Evolutionary conservation across 805 yeast genomes (phyloP).

Genomic region (Saccharomyces mikatae): DNA sequence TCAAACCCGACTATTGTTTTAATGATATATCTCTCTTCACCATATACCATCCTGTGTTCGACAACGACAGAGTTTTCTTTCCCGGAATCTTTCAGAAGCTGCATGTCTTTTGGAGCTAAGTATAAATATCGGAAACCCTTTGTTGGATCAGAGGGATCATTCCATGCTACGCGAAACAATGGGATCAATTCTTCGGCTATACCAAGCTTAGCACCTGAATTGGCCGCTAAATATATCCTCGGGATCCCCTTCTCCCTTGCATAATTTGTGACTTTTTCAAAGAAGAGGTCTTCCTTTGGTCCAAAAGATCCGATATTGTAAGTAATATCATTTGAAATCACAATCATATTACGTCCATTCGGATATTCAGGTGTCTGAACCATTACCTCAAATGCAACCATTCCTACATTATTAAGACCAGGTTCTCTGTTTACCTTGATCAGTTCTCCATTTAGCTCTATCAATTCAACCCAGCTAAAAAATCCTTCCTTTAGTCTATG

Average conservation of each 20-base stretch:
- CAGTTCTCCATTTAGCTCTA: conserved; percentile 57
- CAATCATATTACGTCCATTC: conserved; percentile 78
- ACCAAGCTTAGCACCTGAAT: conserved; percentile 97
- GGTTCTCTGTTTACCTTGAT: conserved; percentile 88
- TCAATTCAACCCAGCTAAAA: conserved; percentile 73
- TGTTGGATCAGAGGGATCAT: conserved; percentile 57
- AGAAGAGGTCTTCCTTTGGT: conserved; percentile 84
- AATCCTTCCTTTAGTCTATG: conserved; percentile 52
- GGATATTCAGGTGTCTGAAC: conserved; percentile 97
- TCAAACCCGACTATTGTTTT: conserved; percentile 81
- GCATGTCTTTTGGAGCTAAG: conserved; percentile 57
- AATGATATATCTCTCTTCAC: conserved; percentile 71
- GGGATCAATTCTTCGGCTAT: conserved; percentile 90
- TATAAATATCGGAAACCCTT: conserved; percentile 86
- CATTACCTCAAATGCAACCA: conserved; percentile 86
- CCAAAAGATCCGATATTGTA: conserved; percentile 96
- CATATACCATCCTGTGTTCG: conserved; percentile 70
- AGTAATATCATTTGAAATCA: conserved; percentile 92
- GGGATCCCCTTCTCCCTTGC: conserved; percentile 87
- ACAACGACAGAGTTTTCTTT: conserved; percentile 54
- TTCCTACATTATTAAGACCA: conserved; percentile 87
- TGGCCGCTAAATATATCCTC: conserved; percentile 86
- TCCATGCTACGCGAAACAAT: conserved; percentile 83
- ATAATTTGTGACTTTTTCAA: conserved; percentile 80
- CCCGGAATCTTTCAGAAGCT: conserved; percentile 45